Evolutionary conservation across 768 basidiomycete species (phyloP).

Genomic region (Lentinula lateritia): DNA sequence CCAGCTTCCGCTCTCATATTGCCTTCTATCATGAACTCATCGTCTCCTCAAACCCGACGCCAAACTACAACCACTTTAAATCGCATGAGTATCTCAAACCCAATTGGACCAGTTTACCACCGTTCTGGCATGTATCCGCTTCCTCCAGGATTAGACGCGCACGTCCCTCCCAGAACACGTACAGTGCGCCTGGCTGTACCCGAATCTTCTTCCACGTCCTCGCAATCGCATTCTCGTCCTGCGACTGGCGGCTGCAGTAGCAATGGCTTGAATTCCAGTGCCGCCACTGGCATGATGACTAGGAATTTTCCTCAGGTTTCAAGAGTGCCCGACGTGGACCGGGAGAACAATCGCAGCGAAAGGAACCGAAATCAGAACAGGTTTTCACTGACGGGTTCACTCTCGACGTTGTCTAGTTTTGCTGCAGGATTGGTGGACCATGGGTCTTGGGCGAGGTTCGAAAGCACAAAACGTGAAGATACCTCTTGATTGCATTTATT

Average conservation of each 20-base stretch:
- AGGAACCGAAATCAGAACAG: not conserved
- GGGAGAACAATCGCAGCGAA: not conserved
- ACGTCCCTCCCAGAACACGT: not conserved
- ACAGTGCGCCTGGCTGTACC: not conserved
- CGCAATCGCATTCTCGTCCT: not conserved
- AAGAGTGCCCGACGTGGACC: not conserved
- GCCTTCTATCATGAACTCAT: conserved; percentile 4
- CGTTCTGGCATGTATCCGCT: not conserved
- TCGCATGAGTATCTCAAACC: conserved; percentile 1
- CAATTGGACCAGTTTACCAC: not conserved
- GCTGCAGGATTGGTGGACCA: conserved; percentile 14
- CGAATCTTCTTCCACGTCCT: not conserved
- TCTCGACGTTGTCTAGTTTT: conserved; percentile 24
- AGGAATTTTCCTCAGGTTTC: not conserved
- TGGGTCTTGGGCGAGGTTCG: conserved; percentile 10
- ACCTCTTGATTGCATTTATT: not conserved
- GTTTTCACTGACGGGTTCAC: conserved; percentile 13
- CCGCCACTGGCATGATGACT: not conserved
- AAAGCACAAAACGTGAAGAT: not conserved
- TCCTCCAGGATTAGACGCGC: not conserved
- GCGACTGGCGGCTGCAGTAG: not conserved
- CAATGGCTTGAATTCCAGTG: not conserved
- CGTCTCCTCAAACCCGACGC: conserved; percentile 1
- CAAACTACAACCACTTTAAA: not conserved
- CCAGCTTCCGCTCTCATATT: conserved; percentile 5